Conservation (phyloP, 139 green algal genomes). For the Coelastrella sp. region DNA sequence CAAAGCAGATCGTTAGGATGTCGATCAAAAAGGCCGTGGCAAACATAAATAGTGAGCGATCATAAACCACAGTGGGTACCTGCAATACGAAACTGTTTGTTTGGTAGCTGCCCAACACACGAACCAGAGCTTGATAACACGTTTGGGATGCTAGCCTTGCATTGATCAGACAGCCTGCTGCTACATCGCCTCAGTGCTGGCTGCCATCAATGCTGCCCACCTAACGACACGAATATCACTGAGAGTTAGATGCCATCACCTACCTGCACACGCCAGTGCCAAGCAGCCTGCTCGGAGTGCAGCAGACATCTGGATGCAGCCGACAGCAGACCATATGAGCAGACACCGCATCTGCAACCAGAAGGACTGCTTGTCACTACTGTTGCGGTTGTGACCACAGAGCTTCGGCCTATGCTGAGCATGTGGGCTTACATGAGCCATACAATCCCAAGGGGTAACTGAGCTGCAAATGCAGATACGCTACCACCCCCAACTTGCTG, state of each 20-base stretch:
- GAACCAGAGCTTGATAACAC: neutral
- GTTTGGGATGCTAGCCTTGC: neutral
- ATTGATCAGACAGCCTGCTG: neutral
- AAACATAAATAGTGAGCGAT: constrained; percentile 60
- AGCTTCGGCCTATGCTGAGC: neutral
- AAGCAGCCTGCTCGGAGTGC: constrained; percentile 31
- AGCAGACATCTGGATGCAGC: constrained; percentile 35
- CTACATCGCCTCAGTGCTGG: neutral
- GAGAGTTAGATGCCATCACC: neutral
- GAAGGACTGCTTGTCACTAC: neutral
- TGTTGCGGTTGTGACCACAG: neutral
- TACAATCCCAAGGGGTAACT: neutral
- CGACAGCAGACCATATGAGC: constrained; percentile 45
- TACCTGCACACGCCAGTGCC: constrained; percentile 33
- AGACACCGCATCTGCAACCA: constrained; percentile 28
- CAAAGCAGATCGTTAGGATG: constrained; percentile 56
- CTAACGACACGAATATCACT: too few relatives aligned
- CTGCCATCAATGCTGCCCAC: neutral
- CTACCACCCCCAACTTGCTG: neutral
- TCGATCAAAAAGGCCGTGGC: constrained; percentile 52
- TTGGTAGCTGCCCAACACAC: neutral
- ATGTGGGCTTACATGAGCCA: neutral
- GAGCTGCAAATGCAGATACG: neutral
- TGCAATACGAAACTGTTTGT: neutral
- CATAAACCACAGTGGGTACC: constrained; percentile 54